phyloP scores from a whole-genome alignment of 495 filamentous ascomycete genomes.

The Thermothielavioides terrestris region DNA sequence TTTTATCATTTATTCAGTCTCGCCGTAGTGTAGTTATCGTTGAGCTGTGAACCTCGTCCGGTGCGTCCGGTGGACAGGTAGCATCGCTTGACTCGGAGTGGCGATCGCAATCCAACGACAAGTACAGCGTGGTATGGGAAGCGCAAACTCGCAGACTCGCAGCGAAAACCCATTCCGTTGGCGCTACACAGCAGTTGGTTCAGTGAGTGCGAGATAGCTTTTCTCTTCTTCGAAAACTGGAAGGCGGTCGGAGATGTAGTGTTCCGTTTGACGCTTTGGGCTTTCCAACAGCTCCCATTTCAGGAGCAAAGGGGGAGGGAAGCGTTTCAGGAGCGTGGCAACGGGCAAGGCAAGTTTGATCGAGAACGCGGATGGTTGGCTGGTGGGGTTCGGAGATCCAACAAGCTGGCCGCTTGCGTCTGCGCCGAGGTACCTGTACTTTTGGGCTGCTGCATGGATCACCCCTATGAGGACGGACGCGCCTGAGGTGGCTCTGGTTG shows the following conservation, averaged over 20 bases:
- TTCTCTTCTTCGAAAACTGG: no score
- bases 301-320: neutral
- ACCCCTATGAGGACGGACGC: slow-evolving; percentile 15
- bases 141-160: neutral
- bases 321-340: slow-evolving; percentile 12
- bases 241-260: no score
- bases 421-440: slow-evolving; percentile 22
- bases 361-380: slow-evolving; percentile 2
- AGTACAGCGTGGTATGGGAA: neutral
- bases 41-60: no score
- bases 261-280: neutral
- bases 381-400: neutral
- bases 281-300: neutral
- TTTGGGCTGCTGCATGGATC: slow-evolving; percentile 16
- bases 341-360: slow-evolving; percentile 10
- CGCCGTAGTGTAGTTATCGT: neutral
- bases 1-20: neutral
- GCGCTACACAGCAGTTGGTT: neutral
- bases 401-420: slow-evolving; percentile 1
- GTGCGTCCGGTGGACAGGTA: no score
- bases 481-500: slow-evolving; percentile 2
- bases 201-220: neutral
- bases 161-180: neutral
- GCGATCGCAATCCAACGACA: neutral
- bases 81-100: neutral